A percentile compares a stretch with the other conserved stretches of the same genome.
Conservation (phyloP, 371 early-diverging fungal species). For the Smittium culicis region DNA sequence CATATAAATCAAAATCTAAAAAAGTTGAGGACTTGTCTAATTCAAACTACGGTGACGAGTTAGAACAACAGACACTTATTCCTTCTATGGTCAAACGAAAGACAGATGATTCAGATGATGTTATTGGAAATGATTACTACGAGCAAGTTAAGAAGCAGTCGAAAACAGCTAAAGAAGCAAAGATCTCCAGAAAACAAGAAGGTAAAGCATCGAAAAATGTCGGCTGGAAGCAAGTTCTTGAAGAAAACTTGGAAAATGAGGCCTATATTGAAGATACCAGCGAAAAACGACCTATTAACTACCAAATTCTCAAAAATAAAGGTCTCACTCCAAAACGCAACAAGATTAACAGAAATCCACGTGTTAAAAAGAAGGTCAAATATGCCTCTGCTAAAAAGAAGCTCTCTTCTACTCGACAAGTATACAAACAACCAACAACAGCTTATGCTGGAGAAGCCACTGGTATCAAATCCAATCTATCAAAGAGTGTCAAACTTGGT, state of each 20-base stretch:
- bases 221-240: constrained; percentile 37
- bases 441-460: constrained; percentile 84
- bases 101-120: constrained; percentile 46
- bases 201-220: constrained; percentile 35
- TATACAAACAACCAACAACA: constrained; percentile 45
- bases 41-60: background rate
- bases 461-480: constrained; percentile 78
- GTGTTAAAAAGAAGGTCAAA: constrained; percentile 81
- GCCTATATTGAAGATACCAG: constrained; percentile 37
- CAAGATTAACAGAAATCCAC: constrained; percentile 88
- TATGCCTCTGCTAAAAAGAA: constrained; percentile 85
- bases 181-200: constrained; percentile 36
- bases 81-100: constrained; percentile 33
- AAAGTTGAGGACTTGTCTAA: constrained; percentile 2
- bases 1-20: constrained; percentile 43
- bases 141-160: constrained; percentile 36
- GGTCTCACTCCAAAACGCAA: constrained; percentile 85
- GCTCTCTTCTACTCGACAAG: constrained; percentile 56
- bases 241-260: constrained; percentile 33
- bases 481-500: constrained; percentile 58
- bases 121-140: constrained; percentile 41
- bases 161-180: constrained; percentile 34
- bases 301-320: constrained; percentile 88
- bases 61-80: background rate
- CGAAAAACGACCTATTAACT: constrained; percentile 66